Base-by-base conservation (phyloP, 495 filamentous ascomycete genomes). In the Penicillium fimorum region DNA sequence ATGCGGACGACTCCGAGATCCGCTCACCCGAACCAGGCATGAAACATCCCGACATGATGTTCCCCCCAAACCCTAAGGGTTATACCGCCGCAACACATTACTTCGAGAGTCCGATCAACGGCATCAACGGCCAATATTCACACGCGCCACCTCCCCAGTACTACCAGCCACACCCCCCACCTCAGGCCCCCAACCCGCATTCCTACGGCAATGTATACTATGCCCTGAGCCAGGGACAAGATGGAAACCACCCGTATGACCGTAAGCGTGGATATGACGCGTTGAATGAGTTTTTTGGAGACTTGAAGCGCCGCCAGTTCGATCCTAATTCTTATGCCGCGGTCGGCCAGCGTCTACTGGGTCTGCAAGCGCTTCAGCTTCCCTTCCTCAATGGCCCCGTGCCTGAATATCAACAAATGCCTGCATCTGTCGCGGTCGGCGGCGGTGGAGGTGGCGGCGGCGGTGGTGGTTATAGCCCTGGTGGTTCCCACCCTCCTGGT, bases 1-100 rank as follows among this genome's bases (percentile, higher is more conserved):
- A 99, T 72, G 94, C 94, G 56, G 94, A 99, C 69, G 94, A 99
- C 73, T 95, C 92, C 41, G 91, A 96, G 54, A 81, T 90, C 58
- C 84, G 89, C 48, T 89, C 87, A 20, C 89, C 89, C 25, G 82
- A 83, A 69, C 84, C 87, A 50, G 83, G 82, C 75, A 50, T 74
- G 61, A 58, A 73, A 49, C 63, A 74, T 41, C 74, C 74, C 0
- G 76, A 79, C 52, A 70, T 77, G 59, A 82, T 85, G 75, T 86
- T 83, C 63, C 76, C 78, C 10, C 70, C 64, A 42, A 70, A 70
- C 51, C 64, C 67, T n/a, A 73, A 74, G 61, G 70, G 72, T 67
- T 76, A 76, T 53, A 65, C 72, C 44, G 61, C 72, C 37, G 71
- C 72, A 42, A 61, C 73, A 43, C 76, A 76, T 45, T 79, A 79